Conservation (phyloP, 768 basidiomycete genomes). For the Hygrocybe coccinea region DNA sequence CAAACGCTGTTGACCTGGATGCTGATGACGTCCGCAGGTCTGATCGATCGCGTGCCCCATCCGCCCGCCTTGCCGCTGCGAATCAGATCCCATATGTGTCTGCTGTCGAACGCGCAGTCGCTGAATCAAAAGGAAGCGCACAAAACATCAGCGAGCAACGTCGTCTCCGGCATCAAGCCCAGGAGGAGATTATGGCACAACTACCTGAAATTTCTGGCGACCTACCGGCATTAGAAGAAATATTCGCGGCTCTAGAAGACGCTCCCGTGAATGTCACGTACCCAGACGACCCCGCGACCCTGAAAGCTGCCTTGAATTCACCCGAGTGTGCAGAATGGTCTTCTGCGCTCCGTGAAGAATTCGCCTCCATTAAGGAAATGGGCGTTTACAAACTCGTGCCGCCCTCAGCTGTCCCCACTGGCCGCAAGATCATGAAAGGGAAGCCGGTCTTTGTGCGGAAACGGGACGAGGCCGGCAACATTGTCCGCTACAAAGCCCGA, state of each 20-base stretch:
- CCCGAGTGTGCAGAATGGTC: slow-evolving; percentile 20
- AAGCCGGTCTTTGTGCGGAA: slow-evolving; percentile 30
- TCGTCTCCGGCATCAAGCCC: background rate
- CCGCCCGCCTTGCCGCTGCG: too few relatives aligned
- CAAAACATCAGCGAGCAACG: background rate
- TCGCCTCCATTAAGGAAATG: slow-evolving; percentile 24
- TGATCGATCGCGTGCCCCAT: too few relatives aligned
- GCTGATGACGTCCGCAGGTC: too few relatives aligned
- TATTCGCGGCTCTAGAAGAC: background rate
- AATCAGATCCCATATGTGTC: too few relatives aligned
- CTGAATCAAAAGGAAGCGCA: background rate
- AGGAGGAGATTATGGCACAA: background rate
- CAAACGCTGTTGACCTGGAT: too few relatives aligned
- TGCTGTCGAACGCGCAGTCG: too few relatives aligned
- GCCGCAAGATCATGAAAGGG: slow-evolving; percentile 28
- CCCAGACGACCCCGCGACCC: slow-evolving; percentile 7
- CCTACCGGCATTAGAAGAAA: background rate
- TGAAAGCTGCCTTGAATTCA: slow-evolving; percentile 21
- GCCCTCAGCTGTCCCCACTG: slow-evolving; percentile 10
- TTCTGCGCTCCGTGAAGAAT: slow-evolving; percentile 16
- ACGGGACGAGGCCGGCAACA: slow-evolving; percentile 23
- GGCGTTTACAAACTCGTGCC: slow-evolving; percentile 27
- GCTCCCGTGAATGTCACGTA: background rate
- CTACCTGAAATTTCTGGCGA: background rate
- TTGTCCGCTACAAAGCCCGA: slow-evolving; percentile 32